Conservation (phyloP, 257 asterid species). For the Leptodermis oblonga region DNA sequence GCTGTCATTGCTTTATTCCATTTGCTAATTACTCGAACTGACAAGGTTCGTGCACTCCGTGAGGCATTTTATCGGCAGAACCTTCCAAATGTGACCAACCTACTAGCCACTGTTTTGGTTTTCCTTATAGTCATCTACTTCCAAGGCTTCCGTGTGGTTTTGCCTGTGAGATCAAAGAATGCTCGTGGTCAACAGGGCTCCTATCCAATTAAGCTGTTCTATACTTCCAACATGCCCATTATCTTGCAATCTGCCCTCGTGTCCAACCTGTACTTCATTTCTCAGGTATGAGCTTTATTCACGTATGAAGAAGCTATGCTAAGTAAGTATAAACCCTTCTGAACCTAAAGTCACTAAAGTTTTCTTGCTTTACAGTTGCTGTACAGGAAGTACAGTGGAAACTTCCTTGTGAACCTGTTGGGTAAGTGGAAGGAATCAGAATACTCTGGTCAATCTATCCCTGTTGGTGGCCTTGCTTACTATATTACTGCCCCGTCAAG, state of each 20-base stretch:
- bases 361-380: slow-evolving; percentile 45
- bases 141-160: slow-evolving; percentile 89
- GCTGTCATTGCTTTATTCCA: slow-evolving; percentile 86
- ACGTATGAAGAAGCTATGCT: neutral
- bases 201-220: slow-evolving; percentile 83
- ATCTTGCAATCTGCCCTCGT: slow-evolving; percentile 83
- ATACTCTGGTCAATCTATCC: slow-evolving; percentile 74
- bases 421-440: slow-evolving; percentile 92
- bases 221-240: slow-evolving; percentile 90
- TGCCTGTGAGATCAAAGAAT: slow-evolving; percentile 87
- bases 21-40: slow-evolving; percentile 70
- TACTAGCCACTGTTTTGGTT: slow-evolving; percentile 78
- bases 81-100: slow-evolving; percentile 79
- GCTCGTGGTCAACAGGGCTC: slow-evolving; percentile 92
- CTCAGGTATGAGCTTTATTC: slow-evolving; percentile 51
- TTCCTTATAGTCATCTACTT: slow-evolving; percentile 82
- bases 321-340: neutral
- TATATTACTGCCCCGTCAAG: slow-evolving; percentile 86
- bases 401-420: slow-evolving; percentile 67
- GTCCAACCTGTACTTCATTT: slow-evolving; percentile 71
- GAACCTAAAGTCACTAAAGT: neutral
- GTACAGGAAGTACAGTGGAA: slow-evolving; percentile 65
- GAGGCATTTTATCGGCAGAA: slow-evolving; percentile 93
- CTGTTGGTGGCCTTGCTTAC: slow-evolving; percentile 87
- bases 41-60: slow-evolving; percentile 74